phyloP scores from a whole-genome alignment of 495 filamentous ascomycete species.

The Podospora conica region DNA sequence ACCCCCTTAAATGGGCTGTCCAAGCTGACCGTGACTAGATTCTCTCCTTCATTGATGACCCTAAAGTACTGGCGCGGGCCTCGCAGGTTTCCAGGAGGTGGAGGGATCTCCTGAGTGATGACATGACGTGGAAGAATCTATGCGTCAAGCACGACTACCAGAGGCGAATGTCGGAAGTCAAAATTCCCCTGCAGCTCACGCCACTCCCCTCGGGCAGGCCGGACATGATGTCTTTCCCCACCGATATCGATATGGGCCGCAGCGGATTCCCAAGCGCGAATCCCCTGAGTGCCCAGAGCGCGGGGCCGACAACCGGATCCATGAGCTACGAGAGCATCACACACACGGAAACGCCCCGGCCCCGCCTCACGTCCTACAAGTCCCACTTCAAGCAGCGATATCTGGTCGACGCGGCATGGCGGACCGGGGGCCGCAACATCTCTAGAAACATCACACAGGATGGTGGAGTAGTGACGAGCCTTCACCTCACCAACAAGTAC shows the following conservation, averaged over 20 bases:
- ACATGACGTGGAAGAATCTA: constrained; percentile 95
- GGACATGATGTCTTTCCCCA: constrained; percentile 22
- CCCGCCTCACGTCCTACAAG: constrained; percentile 63
- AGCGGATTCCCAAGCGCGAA: constrained; percentile 35
- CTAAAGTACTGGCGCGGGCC: constrained; percentile 81
- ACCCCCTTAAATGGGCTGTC: background rate
- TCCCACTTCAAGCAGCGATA: constrained; percentile 97
- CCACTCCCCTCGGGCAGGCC: constrained; percentile 18
- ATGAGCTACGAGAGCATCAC: constrained; percentile 31
- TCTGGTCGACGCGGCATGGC: constrained; percentile 95
- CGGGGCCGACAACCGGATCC: constrained; percentile 25
- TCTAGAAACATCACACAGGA: constrained; percentile 86
- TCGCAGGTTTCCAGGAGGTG: constrained; percentile 90
- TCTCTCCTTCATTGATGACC: constrained; percentile 90
- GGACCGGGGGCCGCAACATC: constrained; percentile 73
- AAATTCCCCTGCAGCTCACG: constrained; percentile 22
- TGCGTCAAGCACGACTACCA: constrained; percentile 90
- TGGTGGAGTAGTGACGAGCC: constrained; percentile 90
- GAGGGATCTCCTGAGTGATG: constrained; percentile 88
- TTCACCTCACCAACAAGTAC: constrained; percentile 91
- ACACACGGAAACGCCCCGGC: constrained; percentile 25
- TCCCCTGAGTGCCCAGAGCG: constrained; percentile 23
- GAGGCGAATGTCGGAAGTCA: constrained; percentile 46
- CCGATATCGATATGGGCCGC: constrained; percentile 21
- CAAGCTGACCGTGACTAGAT: constrained; percentile 47